A percentile compares a stretch with the other conserved stretches of the same genome.
phyloP scores from a whole-genome alignment of 2,329 filamentous ascomycete species.

The Xylariales sp. region DNA sequence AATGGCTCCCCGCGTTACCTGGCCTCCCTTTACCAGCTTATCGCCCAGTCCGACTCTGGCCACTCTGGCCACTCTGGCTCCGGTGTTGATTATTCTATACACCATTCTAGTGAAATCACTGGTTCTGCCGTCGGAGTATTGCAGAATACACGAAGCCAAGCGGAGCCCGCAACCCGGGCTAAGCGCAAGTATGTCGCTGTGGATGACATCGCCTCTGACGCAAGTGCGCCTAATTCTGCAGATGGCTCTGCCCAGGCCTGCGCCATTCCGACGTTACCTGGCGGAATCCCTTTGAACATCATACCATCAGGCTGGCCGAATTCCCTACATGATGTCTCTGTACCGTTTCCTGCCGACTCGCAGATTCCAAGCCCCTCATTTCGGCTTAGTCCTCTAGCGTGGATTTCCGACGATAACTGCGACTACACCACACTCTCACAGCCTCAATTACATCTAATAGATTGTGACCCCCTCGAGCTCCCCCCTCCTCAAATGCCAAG shows the following conservation, averaged over 20 bases:
- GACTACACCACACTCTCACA: not conserved
- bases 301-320: not conserved
- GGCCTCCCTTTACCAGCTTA: not conserved
- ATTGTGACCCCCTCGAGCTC: not conserved
- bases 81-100: not conserved
- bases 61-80: not conserved
- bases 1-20: not conserved
- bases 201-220: not conserved
- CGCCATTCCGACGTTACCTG: not conserved
- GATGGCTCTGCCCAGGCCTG: not conserved
- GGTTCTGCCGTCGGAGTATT: not conserved
- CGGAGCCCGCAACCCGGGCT: not conserved
- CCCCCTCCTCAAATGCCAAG: not conserved
- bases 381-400: not conserved
- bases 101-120: not conserved
- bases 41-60: not conserved
- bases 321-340: not conserved
- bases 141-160: slow-evolving; percentile 7
- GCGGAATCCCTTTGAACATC: not conserved
- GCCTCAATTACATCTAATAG: not conserved
- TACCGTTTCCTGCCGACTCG: not conserved
- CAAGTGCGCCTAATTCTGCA: slow-evolving; percentile 1
- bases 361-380: not conserved
- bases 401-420: not conserved
- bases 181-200: slow-evolving; percentile 1